Conservation (phyloP, 1,284 basidiomycete genomes). For the Melampsora americana region DNA sequence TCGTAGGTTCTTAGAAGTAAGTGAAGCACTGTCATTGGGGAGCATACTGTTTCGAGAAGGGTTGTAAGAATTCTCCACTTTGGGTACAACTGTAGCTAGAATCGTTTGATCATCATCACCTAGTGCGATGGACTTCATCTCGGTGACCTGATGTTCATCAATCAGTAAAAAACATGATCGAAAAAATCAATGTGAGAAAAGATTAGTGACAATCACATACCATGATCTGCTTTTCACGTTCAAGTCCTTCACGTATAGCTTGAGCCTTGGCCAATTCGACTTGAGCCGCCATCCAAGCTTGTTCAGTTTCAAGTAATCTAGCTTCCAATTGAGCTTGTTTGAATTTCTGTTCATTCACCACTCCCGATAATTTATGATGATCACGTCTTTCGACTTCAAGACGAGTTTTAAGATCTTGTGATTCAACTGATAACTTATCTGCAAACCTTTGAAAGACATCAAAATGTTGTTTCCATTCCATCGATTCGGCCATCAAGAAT, state of each 20-base stretch:
- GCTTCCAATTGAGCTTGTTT: slow-evolving; percentile 46
- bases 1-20: slow-evolving; percentile 26
- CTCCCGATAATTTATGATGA: slow-evolving; percentile 45
- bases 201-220: slow-evolving; percentile 35
- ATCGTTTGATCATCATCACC: slow-evolving; percentile 18
- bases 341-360: slow-evolving; percentile 45
- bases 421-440: slow-evolving; percentile 47
- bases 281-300: slow-evolving; percentile 40
- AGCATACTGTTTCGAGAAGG: not conserved
- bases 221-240: slow-evolving; percentile 47
- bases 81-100: slow-evolving; percentile 17
- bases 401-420: slow-evolving; percentile 46
- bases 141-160: slow-evolving; percentile 23
- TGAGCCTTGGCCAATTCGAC: slow-evolving; percentile 47
- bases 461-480: slow-evolving; percentile 45
- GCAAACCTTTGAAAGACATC: slow-evolving; percentile 45
- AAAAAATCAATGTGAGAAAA: too few species aligned
- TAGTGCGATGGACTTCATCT: slow-evolving; percentile 41
- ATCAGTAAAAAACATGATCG: slow-evolving; percentile 36
- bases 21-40: slow-evolving; percentile 4
- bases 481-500: slow-evolving; percentile 37
- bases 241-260: slow-evolving; percentile 45
- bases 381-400: slow-evolving; percentile 48
- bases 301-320: slow-evolving; percentile 45
- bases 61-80: slow-evolving; percentile 10